A percentile compares a stretch with the other conserved stretches of the same genome.
phyloP scores from a whole-genome alignment of 441 rosid genomes.

The Erysimum pusillum region DNA sequence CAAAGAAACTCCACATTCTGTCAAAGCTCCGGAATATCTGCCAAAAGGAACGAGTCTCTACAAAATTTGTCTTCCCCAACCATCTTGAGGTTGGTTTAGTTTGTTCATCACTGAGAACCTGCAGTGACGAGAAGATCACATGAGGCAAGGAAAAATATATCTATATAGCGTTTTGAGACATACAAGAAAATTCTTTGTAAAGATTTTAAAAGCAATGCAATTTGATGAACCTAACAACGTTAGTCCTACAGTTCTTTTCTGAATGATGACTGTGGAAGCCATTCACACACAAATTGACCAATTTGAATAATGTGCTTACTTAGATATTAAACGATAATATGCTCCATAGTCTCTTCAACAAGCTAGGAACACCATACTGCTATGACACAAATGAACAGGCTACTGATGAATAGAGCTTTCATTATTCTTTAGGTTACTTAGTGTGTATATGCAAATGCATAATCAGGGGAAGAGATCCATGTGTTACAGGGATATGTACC shows the following conservation, averaged over 20 bases:
- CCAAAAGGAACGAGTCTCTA: slow-evolving; percentile 96
- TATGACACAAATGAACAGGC: slow-evolving; percentile 37
- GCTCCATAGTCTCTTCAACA: slow-evolving; percentile 49
- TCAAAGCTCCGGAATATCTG: slow-evolving; percentile 98
- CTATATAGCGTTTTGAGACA: slow-evolving; percentile 7
- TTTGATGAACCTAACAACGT: slow-evolving; percentile 11
- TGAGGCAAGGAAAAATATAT: not conserved
- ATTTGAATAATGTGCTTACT: slow-evolving; percentile 45
- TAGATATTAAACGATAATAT: slow-evolving; percentile 42
- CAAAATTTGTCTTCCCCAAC: slow-evolving; percentile 96
- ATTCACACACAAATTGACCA: slow-evolving; percentile 10
- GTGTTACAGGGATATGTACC: slow-evolving; percentile 54
- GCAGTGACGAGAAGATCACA: slow-evolving; percentile 40
- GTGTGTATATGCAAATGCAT: slow-evolving; percentile 41
- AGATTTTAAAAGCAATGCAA: slow-evolving; percentile 33
- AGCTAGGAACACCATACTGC: slow-evolving; percentile 49
- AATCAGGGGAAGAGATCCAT: slow-evolving; percentile 30
- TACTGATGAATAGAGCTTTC: slow-evolving; percentile 37
- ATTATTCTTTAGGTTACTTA: slow-evolving; percentile 31
- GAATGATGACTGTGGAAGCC: slow-evolving; percentile 20
- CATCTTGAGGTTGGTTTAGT: slow-evolving; percentile 57
- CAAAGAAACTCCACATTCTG: slow-evolving; percentile 97
- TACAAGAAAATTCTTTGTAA: slow-evolving; percentile 6
- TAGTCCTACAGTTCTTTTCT: slow-evolving; percentile 20
- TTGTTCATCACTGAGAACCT: slow-evolving; percentile 60